A percentile compares a stretch with the other conserved stretches of the same genome.
phyloP scores from a whole-genome alignment of 2,329 filamentous ascomycete species.

The Incumbomyces lentus region DNA sequence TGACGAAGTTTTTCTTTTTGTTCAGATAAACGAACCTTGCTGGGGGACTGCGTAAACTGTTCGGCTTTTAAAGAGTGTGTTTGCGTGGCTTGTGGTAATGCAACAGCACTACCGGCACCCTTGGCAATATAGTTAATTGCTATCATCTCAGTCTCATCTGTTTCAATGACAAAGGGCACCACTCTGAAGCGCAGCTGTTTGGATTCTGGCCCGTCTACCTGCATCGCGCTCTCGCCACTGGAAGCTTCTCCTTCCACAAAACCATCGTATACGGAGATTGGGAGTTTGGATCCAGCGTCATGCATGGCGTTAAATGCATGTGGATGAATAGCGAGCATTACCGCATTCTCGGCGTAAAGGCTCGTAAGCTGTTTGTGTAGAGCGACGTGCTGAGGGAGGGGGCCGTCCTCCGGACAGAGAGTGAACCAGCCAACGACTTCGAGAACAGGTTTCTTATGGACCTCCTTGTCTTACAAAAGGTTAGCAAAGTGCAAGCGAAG shows the following conservation, averaged over 20 bases:
- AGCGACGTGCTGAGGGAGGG: slow-evolving; percentile 54
- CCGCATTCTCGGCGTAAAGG: slow-evolving; percentile 62
- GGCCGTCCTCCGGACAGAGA: slow-evolving; percentile 61
- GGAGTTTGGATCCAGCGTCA: slow-evolving; percentile 66
- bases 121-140: slow-evolving; percentile 86
- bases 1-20: slow-evolving; percentile 22
- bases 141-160: slow-evolving; percentile 95
- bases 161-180: slow-evolving; percentile 79
- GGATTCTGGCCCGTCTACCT: slow-evolving; percentile 56
- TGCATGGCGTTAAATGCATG: slow-evolving; percentile 39
- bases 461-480: slow-evolving; percentile 59
- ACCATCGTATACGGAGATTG: slow-evolving; percentile 83
- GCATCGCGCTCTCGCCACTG: slow-evolving; percentile 45
- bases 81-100: slow-evolving; percentile 16
- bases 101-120: slow-evolving; percentile 69
- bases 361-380: slow-evolving; percentile 70
- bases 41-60: slow-evolving; percentile 1
- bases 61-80: slow-evolving; percentile 11
- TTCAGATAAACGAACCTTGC: slow-evolving; percentile 10
- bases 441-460: slow-evolving; percentile 73
- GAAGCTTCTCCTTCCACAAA: slow-evolving; percentile 61
- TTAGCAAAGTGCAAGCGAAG: slow-evolving; percentile 7
- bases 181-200: slow-evolving; percentile 65
- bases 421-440: slow-evolving; percentile 92
- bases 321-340: slow-evolving; percentile 81